phyloP scores from a whole-genome alignment of 371 early-diverging fungal genomes.

The Mortierella sp. region DNA sequence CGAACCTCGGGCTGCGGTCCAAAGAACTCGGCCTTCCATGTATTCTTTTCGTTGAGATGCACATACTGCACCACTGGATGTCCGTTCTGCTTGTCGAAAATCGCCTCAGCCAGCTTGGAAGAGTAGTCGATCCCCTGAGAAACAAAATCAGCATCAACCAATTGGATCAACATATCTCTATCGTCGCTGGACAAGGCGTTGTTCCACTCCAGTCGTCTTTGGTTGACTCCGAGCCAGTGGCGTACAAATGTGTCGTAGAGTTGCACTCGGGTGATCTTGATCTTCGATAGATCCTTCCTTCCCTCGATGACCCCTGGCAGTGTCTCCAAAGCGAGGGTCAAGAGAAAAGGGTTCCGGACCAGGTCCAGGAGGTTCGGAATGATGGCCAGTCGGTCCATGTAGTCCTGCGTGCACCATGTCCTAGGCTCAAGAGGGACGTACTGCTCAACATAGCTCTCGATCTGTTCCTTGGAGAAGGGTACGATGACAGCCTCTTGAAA shows the following conservation, averaged over 20 bases:
- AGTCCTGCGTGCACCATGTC: too few relatives aligned
- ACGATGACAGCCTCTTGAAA: conserved; percentile 3
- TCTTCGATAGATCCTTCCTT: neutral
- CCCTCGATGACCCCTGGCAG: neutral
- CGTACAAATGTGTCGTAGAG: too few relatives aligned
- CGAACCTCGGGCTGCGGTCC: neutral
- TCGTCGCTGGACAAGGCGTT: neutral
- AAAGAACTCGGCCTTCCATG: neutral
- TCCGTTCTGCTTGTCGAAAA: neutral
- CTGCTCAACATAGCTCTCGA: too few relatives aligned
- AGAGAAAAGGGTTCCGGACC: conserved; percentile 12
- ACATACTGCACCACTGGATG: neutral
- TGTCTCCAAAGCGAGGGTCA: neutral
- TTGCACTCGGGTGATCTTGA: neutral
- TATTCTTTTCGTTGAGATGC: neutral
- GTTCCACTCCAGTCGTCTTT: too few relatives aligned
- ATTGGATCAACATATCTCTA: neutral
- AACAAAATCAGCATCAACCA: neutral
- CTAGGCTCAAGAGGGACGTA: too few relatives aligned
- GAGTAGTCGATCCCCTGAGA: neutral
- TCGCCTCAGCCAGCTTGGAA: neutral
- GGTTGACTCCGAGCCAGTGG: too few relatives aligned
- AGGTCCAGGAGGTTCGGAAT: conserved; percentile 17
- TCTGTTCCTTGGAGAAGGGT: too few relatives aligned
- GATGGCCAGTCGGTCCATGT: neutral